Evolutionary conservation across 1,284 basidiomycete species (phyloP), one percentile per base, ranked within the genome.

Genomic region (Vanrija sp.): DNA sequence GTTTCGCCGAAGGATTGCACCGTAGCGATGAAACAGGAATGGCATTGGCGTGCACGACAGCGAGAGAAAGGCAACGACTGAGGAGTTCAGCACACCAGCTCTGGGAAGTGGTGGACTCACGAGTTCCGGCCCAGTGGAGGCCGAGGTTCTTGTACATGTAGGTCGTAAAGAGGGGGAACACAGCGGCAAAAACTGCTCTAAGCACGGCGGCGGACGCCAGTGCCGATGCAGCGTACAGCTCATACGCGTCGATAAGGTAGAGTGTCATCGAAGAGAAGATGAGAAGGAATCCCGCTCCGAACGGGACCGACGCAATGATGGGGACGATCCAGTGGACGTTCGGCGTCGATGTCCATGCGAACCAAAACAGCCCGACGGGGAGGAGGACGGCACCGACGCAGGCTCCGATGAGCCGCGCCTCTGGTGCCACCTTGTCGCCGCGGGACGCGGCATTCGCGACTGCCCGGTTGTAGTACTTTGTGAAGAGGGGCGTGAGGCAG

Each of bases 141-240:
- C 77, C 76, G n/a, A 78, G 65, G 43, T 60, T 60, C 1, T 57
- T 25, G 52, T 77, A 78, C 68, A 79, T 72, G 16, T 65, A 56
- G 0, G 55, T 61, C 0, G 69, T 59, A 59, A 78, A 77, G 21
- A 77, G 64, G 1, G 72, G 73, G 66, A 71, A 70, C 16, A 63
- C 60, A 10, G 60, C 60, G 4, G 85, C 88, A 51, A 85, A 80
- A 3, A 82, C 71, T 3, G 83, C 85, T 42, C 87, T 82, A 39
- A 86, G 69, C 25, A 90, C 82, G 25, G 87, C 83, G 21, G 85
- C 86, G 34, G 86, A 82, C 0, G 87, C 86, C 34, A 87, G 79
- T 3, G 85, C 85, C 54, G 82, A 83, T 0, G 86, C 86, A 55
- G 84, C 85, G 63, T 84, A 71, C 5, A 71, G 60, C 6, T 63